phyloP scores from a whole-genome alignment of 2,329 filamentous ascomycete species.

The Rasamsonia emersonii region DNA sequence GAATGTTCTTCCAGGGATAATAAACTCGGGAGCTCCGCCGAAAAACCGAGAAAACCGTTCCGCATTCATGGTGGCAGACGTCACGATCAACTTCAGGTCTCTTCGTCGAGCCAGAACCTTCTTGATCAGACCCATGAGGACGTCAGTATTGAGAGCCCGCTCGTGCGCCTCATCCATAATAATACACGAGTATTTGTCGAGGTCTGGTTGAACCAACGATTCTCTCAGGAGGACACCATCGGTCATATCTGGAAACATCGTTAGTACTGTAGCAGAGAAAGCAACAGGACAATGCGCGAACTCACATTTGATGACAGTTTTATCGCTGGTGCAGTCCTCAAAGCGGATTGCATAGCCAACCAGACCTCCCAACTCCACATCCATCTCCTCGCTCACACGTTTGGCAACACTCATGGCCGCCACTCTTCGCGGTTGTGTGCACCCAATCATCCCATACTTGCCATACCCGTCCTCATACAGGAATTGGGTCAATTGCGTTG shows the following conservation, averaged over 20 bases:
- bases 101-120: conserved; percentile 84
- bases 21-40: conserved; percentile 90
- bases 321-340: conserved; percentile 92
- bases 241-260: conserved; percentile 62
- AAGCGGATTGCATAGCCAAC: conserved; percentile 98
- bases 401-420: conserved; percentile 99
- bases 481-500: conserved; percentile 94
- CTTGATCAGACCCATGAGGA: conserved; percentile 94
- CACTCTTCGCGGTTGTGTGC: conserved; percentile 91
- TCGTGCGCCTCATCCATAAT: conserved; percentile 99
- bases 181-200: conserved; percentile 94
- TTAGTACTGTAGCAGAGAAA: conserved; percentile 7
- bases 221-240: conserved; percentile 92
- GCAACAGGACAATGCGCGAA: conserved; percentile 7
- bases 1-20: conserved; percentile 91
- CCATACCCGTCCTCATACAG: conserved; percentile 92
- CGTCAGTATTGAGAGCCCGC: conserved; percentile 89
- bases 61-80: conserved; percentile 96
- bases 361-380: conserved; percentile 73
- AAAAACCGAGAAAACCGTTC: conserved; percentile 95
- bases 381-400: conserved; percentile 97
- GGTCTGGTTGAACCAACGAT: conserved; percentile 80
- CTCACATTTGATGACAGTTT: conserved; percentile 83
- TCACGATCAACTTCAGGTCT: conserved; percentile 93
- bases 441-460: conserved; percentile 81